Conservation (phyloP, 2,329 filamentous ascomycete genomes). For the Dactylellina drechsleri region DNA sequence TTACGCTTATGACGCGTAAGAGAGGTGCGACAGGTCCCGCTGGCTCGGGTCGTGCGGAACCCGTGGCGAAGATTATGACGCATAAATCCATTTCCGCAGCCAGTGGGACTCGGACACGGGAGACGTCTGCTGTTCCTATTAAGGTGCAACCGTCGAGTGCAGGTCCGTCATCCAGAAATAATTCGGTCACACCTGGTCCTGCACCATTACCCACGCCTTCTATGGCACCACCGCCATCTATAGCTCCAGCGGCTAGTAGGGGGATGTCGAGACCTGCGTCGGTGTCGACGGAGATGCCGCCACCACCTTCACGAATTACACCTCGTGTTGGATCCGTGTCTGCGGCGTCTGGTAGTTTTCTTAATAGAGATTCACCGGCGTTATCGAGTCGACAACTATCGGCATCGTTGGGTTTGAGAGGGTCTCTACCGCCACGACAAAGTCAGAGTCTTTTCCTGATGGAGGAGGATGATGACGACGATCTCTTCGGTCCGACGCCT, state of each 20-base stretch:
- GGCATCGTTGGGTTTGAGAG: slow-evolving; percentile 20
- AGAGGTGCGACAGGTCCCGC: slow-evolving; percentile 48
- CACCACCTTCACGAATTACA: slow-evolving; percentile 39
- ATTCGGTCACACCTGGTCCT: slow-evolving; percentile 27
- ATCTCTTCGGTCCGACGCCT: slow-evolving; percentile 43
- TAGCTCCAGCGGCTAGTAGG: slow-evolving; percentile 10
- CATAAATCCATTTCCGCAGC: slow-evolving; percentile 4
- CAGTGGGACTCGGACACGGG: slow-evolving; percentile 13
- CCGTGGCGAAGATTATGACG: slow-evolving; percentile 41
- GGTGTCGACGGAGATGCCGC: slow-evolving; percentile 36
- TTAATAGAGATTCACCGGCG: slow-evolving; percentile 16
- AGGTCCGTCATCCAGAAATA: slow-evolving; percentile 3
- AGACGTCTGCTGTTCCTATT: slow-evolving; percentile 28
- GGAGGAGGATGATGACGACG: slow-evolving; percentile 47
- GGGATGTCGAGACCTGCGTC: slow-evolving; percentile 7
- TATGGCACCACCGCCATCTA: neutral
- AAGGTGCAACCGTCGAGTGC: slow-evolving; percentile 22
- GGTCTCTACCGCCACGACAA: slow-evolving; percentile 33
- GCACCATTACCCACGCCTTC: slow-evolving; percentile 3
- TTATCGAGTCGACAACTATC: slow-evolving; percentile 33
- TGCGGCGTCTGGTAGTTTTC: slow-evolving; percentile 19
- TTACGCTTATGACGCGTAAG: slow-evolving; percentile 66
- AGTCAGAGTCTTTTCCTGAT: slow-evolving; percentile 52
- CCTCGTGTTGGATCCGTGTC: slow-evolving; percentile 32
- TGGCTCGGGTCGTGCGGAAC: slow-evolving; percentile 32